Evolutionary conservation across 176 grass and related monocot species (phyloP).

Genomic region (Cenchrus purpureus): DNA sequence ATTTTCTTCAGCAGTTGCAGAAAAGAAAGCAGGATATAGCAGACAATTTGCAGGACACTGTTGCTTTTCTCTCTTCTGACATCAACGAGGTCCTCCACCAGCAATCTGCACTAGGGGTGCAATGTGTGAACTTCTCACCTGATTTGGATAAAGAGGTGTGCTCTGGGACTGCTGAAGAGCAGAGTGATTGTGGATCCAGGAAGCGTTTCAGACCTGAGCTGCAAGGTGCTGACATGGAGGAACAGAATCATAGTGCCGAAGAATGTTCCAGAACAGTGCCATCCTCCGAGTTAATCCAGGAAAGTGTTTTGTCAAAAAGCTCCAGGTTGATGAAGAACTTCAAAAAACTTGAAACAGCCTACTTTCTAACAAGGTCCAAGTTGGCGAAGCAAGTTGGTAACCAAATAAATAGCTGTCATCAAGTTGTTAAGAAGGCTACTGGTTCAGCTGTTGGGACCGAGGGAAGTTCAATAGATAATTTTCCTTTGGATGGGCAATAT

Average conservation of each 20-base stretch:
- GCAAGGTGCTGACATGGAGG: constrained; percentile 49
- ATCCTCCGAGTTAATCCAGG: constrained; percentile 55
- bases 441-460: constrained; percentile 62
- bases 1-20: constrained; percentile 87
- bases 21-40: constrained; percentile 81
- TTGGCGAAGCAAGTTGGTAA: constrained; percentile 57
- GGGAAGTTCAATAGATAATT: constrained; percentile 84
- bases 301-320: constrained; percentile 82
- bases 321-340: constrained; percentile 96
- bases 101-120: constrained; percentile 56
- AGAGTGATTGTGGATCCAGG: constrained; percentile 65
- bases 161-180: constrained; percentile 60
- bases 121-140: constrained; percentile 35
- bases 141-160: constrained; percentile 74
- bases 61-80: constrained; percentile 88
- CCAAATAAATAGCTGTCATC: constrained; percentile 41
- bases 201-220: constrained; percentile 74
- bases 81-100: constrained; percentile 75
- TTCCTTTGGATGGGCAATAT: constrained; percentile 56
- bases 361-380: constrained; percentile 77
- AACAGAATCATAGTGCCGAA: constrained; percentile 51
- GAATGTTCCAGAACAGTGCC: constrained; percentile 61
- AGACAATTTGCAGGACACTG: constrained; percentile 70
- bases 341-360: constrained; percentile 90
- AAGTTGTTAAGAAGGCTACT: constrained; percentile 45